These are phyloP conservation scores for Nemania serpens DNA, from an alignment of 2,329 filamentous ascomycete genomes.

Conservation along the genomic window DNA sequence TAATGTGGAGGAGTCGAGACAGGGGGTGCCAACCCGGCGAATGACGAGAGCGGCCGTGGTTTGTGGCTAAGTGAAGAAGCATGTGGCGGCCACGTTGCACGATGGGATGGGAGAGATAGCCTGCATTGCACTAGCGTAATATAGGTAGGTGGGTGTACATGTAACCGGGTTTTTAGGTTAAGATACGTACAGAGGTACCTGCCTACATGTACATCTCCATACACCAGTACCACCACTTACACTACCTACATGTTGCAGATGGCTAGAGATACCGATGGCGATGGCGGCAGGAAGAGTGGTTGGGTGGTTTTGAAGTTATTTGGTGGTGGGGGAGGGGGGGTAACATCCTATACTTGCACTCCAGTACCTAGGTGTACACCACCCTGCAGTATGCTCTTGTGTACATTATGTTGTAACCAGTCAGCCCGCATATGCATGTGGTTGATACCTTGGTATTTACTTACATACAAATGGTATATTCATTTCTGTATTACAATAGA, in stretches of 20 bases:
- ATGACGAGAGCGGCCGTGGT: slow-evolving; percentile 10
- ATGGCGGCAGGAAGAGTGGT: slow-evolving; percentile 3
- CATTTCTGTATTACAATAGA: no score
- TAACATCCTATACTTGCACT: no score
- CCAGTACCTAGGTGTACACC: no score
- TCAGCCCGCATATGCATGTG: no score
- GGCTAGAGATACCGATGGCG: not conserved
- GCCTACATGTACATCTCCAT: no score
- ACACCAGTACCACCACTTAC: not conserved
- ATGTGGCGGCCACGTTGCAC: slow-evolving; percentile 31
- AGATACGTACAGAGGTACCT: not conserved
- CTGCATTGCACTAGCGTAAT: not conserved
- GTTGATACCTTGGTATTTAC: no score
- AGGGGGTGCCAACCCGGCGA: slow-evolving; percentile 3
- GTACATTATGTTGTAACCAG: no score
- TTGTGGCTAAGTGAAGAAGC: slow-evolving; percentile 22
- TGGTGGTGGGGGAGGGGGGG: no score
- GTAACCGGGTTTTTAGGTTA: not conserved
- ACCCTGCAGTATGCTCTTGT: no score
- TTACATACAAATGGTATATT: no score
- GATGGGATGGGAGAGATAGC: slow-evolving; percentile 4
- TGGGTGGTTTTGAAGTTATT: no score
- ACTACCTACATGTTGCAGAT: slow-evolving; percentile 17
- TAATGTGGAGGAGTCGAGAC: not conserved
- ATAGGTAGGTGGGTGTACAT: not conserved